Conservation (phyloP, 1,284 basidiomycete genomes). For the Malassezia sympodialis region DNA sequence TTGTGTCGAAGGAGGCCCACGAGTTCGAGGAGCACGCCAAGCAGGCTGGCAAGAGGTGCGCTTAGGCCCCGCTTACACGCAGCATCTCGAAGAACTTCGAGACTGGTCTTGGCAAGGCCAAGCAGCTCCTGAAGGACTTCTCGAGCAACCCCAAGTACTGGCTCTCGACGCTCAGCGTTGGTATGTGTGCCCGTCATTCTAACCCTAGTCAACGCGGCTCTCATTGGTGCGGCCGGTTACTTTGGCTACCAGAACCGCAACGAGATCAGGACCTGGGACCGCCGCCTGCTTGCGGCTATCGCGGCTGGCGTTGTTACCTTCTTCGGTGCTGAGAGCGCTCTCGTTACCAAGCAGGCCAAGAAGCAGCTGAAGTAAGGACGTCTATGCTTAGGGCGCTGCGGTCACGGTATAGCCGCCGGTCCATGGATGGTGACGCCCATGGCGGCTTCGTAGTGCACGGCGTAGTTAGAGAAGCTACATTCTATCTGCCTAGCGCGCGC, state of each 20-base stretch:
- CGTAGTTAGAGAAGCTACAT: neutral
- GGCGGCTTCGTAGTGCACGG: neutral
- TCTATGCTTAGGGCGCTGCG: neutral
- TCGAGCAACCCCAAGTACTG: conserved; percentile 40
- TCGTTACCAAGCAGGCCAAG: conserved; percentile 12
- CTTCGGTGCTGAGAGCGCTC: conserved; percentile 33
- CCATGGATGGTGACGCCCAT: neutral
- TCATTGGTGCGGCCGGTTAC: conserved; percentile 40
- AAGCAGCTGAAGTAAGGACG: conserved; percentile 18
- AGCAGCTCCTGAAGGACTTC: conserved; percentile 33
- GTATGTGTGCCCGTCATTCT: conserved; percentile 1
- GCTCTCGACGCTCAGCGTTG: conserved; percentile 36
- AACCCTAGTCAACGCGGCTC: conserved; percentile 29
- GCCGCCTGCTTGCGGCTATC: conserved; percentile 30
- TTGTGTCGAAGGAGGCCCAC: conserved; percentile 25
- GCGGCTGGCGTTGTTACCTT: conserved; percentile 34
- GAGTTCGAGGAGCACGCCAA: conserved; percentile 25
- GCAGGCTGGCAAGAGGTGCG: conserved; percentile 35
- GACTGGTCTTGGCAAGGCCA: conserved; percentile 18
- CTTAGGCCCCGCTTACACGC: neutral
- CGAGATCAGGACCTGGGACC: conserved; percentile 32
- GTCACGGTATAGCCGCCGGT: too few species aligned
- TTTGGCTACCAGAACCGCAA: conserved; percentile 42
- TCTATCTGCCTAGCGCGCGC: neutral
- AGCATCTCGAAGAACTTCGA: conserved; percentile 19